Percentiles rank a stretch among this genome's conserved stretches.
These are phyloP conservation scores for Apiospora pterosperma DNA, from an alignment of 2,329 filamentous ascomycete genomes.

Conservation along the genomic window DNA sequence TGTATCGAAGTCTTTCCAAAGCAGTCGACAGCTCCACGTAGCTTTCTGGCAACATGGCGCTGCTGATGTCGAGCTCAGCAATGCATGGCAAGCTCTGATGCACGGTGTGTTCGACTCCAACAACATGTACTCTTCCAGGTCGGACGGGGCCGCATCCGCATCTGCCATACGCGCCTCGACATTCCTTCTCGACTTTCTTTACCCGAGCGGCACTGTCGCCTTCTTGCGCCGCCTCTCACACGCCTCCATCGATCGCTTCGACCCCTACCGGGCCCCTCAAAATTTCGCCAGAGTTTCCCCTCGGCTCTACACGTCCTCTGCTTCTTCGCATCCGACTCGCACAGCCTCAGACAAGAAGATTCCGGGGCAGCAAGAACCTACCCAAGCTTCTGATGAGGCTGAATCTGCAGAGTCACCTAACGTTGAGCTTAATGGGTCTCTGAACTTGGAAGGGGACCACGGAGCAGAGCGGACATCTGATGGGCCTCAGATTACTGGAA, in stretches of 20 bases:
- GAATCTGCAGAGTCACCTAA: not conserved
- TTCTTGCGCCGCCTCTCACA: constrained; percentile 35
- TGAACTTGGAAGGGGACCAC: not conserved
- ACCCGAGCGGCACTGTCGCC: constrained; percentile 42
- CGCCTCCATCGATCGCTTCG: constrained; percentile 18
- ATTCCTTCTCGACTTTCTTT: constrained; percentile 55
- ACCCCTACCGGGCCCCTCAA: constrained; percentile 21
- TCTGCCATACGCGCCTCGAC: constrained; percentile 39
- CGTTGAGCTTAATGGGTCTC: not conserved
- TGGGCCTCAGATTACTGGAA: not conserved
- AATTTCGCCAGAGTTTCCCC: constrained; percentile 17
- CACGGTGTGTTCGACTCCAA: constrained; percentile 25
- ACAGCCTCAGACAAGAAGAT: not conserved
- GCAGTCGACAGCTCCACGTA: constrained; percentile 41
- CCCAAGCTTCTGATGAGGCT: not conserved
- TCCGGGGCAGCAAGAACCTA: not conserved
- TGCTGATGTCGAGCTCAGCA: constrained; percentile 44
- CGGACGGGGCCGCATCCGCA: constrained; percentile 16
- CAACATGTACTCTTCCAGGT: constrained; percentile 18
- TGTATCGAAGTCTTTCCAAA: constrained; percentile 32
- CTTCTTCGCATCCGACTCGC: constrained; percentile 8
- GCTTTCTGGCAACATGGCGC: constrained; percentile 55
- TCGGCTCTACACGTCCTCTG: constrained; percentile 23
- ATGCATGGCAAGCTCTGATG: constrained; percentile 36
- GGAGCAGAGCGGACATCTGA: not conserved